Evolutionary conservation across 306 rosid species (phyloP).

Genomic region (Dryas alaskensis): DNA sequence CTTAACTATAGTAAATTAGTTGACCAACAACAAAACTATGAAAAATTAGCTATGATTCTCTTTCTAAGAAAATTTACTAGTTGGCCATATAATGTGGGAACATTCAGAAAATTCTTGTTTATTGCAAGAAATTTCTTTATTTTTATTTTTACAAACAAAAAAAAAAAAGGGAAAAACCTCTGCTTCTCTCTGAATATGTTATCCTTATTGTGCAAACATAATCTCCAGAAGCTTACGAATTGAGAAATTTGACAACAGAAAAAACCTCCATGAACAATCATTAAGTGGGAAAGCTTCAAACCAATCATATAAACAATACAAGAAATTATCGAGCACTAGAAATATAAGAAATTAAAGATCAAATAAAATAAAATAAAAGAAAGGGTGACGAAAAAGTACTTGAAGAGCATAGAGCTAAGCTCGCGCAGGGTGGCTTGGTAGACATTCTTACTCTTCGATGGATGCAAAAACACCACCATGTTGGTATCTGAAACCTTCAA

Average conservation of each 20-base stretch:
- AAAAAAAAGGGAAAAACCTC: background rate
- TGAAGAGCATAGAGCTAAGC: constrained; percentile 33
- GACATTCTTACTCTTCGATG: constrained; percentile 51
- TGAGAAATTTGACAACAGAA: background rate
- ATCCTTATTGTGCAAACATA: background rate
- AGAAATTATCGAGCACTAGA: background rate
- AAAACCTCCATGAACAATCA: background rate
- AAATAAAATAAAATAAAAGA: background rate
- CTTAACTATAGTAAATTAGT: background rate
- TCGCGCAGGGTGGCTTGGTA: constrained; percentile 11
- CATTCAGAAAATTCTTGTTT: background rate
- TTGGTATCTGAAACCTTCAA: constrained; percentile 67
- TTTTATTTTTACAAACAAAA: background rate
- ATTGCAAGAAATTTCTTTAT: background rate
- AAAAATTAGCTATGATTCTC: too few relatives aligned
- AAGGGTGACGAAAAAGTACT: constrained; percentile 25
- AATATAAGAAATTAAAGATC: background rate
- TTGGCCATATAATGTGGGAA: background rate
- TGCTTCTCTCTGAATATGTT: background rate
- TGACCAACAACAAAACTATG: background rate
- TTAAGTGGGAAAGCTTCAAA: background rate
- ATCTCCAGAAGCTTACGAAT: too few relatives aligned
- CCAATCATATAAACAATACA: background rate
- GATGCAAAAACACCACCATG: constrained; percentile 55
- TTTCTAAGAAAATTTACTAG: too few relatives aligned